Evolutionary conservation across 192 early-diverging fungal species (phyloP).

Genomic region (Geranomyces michiganensis): DNA sequence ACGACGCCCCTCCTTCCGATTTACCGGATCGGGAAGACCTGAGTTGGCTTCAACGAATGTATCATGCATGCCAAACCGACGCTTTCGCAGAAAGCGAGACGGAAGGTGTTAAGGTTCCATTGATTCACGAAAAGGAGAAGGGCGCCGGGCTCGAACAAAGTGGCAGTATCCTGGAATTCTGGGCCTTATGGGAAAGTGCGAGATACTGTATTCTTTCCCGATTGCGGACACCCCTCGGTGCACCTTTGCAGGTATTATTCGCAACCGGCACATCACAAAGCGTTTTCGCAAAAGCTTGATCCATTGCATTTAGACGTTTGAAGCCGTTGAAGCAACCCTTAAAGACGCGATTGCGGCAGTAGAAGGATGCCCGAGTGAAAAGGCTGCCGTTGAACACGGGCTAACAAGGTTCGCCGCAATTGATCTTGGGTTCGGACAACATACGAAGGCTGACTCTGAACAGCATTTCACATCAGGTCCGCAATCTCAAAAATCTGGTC

Average conservation of each 20-base stretch:
- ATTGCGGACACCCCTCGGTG: slow-evolving; percentile 74
- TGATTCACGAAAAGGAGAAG: too few species aligned
- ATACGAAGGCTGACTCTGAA: not conserved
- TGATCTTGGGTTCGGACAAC: not conserved
- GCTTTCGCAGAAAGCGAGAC: not conserved
- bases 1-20: slow-evolving; percentile 8
- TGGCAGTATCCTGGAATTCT: slow-evolving; percentile 54
- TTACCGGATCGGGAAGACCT: slow-evolving; percentile 8
- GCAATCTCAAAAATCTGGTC: slow-evolving; percentile 27
- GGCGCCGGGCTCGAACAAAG: too few species aligned
- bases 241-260: slow-evolving; percentile 59
- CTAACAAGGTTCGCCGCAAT: too few species aligned
- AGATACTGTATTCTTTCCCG: slow-evolving; percentile 74
- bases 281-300: slow-evolving; percentile 50
- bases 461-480: not conserved
- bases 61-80: slow-evolving; percentile 58
- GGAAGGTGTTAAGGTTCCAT: too few species aligned
- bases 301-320: slow-evolving; percentile 53
- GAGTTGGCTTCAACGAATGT: slow-evolving; percentile 56
- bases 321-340: slow-evolving; percentile 38
- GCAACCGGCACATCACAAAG: not conserved
- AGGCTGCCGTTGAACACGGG: too few species aligned
- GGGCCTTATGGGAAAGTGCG: slow-evolving; percentile 76
- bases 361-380: not conserved
- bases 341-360: slow-evolving; percentile 10